phyloP scores from a whole-genome alignment of 106 monocot species.

The Triglochin maritima region DNA sequence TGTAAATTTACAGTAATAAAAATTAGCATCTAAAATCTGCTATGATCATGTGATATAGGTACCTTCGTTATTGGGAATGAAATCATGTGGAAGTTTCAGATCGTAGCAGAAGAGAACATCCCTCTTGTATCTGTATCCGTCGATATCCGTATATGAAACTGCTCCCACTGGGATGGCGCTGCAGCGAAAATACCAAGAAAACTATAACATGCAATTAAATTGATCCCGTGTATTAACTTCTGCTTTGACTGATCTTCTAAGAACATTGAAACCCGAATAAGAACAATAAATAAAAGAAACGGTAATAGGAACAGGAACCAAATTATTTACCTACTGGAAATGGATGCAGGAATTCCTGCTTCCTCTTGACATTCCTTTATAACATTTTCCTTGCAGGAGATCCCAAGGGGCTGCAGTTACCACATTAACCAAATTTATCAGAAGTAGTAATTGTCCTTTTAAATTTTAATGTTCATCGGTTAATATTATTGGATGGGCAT shows the following conservation, averaged over 20 bases:
- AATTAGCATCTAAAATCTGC: too few species aligned
- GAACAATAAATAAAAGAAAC: too few species aligned
- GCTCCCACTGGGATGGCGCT: slow-evolving; percentile 80
- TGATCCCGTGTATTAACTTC: too few species aligned
- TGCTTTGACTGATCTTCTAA: too few species aligned
- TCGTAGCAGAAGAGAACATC: slow-evolving; percentile 95
- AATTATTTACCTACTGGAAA: slow-evolving; percentile 50
- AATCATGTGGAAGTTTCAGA: slow-evolving; percentile 65
- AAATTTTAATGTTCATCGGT: neutral
- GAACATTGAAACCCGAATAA: too few species aligned
- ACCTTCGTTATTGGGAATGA: slow-evolving; percentile 75
- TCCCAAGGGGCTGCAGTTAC: slow-evolving; percentile 49
- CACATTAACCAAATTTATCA: slow-evolving; percentile 4
- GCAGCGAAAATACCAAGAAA: neutral
- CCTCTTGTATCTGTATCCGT: slow-evolving; percentile 64
- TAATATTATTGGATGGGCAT: neutral
- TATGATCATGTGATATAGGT: slow-evolving; percentile 7
- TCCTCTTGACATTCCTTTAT: slow-evolving; percentile 96
- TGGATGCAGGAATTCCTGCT: slow-evolving; percentile 76
- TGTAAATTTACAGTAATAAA: too few species aligned
- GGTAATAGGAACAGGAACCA: too few species aligned
- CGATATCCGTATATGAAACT: slow-evolving; percentile 73
- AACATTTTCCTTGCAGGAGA: slow-evolving; percentile 73
- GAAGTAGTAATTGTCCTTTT: too few species aligned
- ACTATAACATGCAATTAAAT: too few species aligned